Percentiles rank a stretch among this genome's conserved stretches.
Evolutionary conservation across 2,329 filamentous ascomycete species (phyloP).

Genomic region (Epichloe glyceriae): DNA sequence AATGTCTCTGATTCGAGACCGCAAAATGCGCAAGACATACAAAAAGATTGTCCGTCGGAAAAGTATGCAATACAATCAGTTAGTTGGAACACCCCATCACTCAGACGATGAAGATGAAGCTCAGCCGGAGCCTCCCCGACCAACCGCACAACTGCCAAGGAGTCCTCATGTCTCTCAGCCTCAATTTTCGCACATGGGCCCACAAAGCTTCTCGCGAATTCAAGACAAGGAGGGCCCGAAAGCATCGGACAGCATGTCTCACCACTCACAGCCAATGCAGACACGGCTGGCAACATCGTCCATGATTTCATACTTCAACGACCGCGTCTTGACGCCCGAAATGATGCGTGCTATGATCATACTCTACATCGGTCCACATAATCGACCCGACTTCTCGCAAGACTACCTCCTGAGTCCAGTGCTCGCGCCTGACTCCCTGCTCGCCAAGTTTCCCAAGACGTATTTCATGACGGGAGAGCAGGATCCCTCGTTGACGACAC

Average conservation of each 20-base stretch:
- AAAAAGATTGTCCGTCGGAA: slow-evolving; percentile 68
- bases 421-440: slow-evolving; percentile 70
- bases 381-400: slow-evolving; percentile 80
- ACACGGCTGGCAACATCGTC: slow-evolving; percentile 88
- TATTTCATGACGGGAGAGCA: slow-evolving; percentile 92
- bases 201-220: slow-evolving; percentile 17
- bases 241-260: slow-evolving; percentile 25
- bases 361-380: slow-evolving; percentile 86
- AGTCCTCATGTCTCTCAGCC: slow-evolving; percentile 26
- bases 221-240: slow-evolving; percentile 7
- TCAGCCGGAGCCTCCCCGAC: slow-evolving; percentile 17
- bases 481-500: slow-evolving; percentile 96
- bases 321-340: slow-evolving; percentile 85
- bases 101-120: slow-evolving; percentile 59
- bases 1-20: slow-evolving; percentile 83
- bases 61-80: slow-evolving; percentile 73
- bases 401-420: slow-evolving; percentile 87
- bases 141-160: slow-evolving; percentile 7
- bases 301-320: slow-evolving; percentile 98
- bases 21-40: slow-evolving; percentile 65
- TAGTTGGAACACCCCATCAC: slow-evolving; percentile 71
- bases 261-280: slow-evolving; percentile 47
- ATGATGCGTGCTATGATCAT: slow-evolving; percentile 99
- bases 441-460: slow-evolving; percentile 82
- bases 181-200: slow-evolving; percentile 37